Evolutionary conservation across 2,329 filamentous ascomycete species (phyloP), one percentile per base, ranked within the genome.

Genomic region (Trichoderma citrinoviride): DNA sequence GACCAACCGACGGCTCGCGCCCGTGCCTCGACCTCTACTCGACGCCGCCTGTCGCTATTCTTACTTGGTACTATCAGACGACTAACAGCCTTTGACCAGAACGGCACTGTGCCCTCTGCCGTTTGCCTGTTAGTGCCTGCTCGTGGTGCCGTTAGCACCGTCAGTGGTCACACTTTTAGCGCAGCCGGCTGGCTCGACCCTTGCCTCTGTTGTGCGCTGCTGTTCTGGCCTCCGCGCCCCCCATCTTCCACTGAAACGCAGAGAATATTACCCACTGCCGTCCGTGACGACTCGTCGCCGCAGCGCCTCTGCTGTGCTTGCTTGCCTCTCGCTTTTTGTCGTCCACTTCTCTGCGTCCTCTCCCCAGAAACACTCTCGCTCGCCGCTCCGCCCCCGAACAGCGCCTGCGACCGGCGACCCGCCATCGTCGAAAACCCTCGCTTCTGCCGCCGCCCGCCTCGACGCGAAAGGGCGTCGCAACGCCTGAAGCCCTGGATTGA

Each of bases 401-500:
- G 40, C 58, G 58, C 58, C 33, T 53, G 17, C 43, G 21, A 10
- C 37, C 57, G 47, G 57, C 47, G 46, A 61, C 23, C 23, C 37
- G 47, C 37, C 58, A 52, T 53, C 47, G 25, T 52, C 29, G 19
- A 49, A 49, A 37, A 19, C 33, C 25, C 47, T 54, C 40, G 60
- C 64, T 29, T 56, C 29, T 61, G 23, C 50, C 21, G 52, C 52
- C 29, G 29, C 27, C 50, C 33, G 55, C 65, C 50, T 53, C 65
- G 65, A 66, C 61, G 65, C 61, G 61, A 47, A 52, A 49, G 47
- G 65, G 50, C 65, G 56, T 67, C 68, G 71, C 68, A 67, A 67
- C 68, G 41, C 62, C 63, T 64, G 60, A 67, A 68, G 72, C 72
- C 73, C 75, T 78, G 76, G 82, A 81, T 81, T 85, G 83, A 85